Conservation (phyloP, 148 eudicot species). For the Salicornia ramosissima region DNA sequence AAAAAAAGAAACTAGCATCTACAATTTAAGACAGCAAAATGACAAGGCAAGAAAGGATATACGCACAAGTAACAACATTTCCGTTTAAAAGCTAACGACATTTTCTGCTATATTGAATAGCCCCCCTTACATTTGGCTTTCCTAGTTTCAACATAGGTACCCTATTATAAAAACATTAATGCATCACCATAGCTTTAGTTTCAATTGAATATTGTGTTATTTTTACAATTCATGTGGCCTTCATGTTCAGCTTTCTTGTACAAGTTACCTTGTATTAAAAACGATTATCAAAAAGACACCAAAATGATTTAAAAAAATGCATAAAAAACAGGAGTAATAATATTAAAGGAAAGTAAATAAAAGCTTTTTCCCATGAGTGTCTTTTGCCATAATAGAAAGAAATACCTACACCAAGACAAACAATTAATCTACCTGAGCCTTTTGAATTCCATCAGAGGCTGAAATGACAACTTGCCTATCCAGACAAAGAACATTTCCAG, state of each 20-base stretch:
- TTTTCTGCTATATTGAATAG: not conserved
- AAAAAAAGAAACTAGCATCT: not conserved
- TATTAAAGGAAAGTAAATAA: not conserved
- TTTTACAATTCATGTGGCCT: not conserved
- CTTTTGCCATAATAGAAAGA: no score
- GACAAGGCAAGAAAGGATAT: not conserved
- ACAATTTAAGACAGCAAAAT: not conserved
- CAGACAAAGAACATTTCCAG: slow-evolving; percentile 47
- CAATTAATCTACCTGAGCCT: slow-evolving; percentile 56
- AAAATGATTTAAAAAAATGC: not conserved
- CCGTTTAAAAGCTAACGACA: not conserved
- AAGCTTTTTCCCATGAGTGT: no score
- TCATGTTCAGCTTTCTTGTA: slow-evolving; percentile 13
- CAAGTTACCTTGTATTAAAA: not conserved
- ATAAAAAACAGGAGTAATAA: not conserved
- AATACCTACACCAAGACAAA: not conserved
- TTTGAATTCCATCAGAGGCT: slow-evolving; percentile 81
- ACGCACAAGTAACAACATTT: not conserved
- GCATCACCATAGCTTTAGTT: not conserved
- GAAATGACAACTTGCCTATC: slow-evolving; percentile 71
- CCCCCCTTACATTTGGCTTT: not conserved
- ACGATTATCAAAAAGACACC: not conserved
- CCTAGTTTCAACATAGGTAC: not conserved
- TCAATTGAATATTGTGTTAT: not conserved
- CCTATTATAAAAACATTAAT: not conserved